These are phyloP conservation scores for Syzygium grande DNA, from an alignment of 345 rosid species.

Conservation along the genomic window DNA sequence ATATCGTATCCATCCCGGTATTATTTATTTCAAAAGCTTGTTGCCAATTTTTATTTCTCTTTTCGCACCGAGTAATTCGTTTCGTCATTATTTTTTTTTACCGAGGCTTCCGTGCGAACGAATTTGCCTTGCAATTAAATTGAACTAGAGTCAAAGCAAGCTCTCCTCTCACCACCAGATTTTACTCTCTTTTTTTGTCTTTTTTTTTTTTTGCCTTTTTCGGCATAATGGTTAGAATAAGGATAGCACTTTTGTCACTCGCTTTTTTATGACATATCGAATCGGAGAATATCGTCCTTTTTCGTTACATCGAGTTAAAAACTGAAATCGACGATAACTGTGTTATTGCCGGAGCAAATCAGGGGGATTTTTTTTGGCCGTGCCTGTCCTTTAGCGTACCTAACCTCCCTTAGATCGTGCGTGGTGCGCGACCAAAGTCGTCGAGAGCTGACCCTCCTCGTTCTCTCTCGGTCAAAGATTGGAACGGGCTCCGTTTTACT, in stretches of 20 bases:
- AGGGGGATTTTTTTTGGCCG: background rate
- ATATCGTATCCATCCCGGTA: rapidly evolving
- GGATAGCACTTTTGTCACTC: background rate
- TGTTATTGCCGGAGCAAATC: background rate
- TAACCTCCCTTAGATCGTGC: background rate
- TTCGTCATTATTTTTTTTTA: background rate
- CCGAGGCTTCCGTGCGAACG: background rate
- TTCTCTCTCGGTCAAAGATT: background rate
- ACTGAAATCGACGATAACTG: rapidly evolving
- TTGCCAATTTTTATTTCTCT: background rate
- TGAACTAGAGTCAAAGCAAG: background rate
- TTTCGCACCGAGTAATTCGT: background rate
- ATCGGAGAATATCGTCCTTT: background rate
- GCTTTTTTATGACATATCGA: background rate
- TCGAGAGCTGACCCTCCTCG: background rate
- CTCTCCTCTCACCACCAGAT: background rate
- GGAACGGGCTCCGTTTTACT: no score
- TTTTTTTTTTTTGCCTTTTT: background rate
- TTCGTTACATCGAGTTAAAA: background rate
- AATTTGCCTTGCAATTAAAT: background rate
- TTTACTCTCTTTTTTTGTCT: background rate
- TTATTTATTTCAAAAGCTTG: background rate
- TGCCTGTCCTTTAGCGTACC: background rate
- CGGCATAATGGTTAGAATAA: background rate
- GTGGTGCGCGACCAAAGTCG: background rate